These are phyloP conservation scores for Geotrichum aggregatum DNA, from an alignment of 1,139 yeast genomes.

Conservation along the genomic window DNA sequence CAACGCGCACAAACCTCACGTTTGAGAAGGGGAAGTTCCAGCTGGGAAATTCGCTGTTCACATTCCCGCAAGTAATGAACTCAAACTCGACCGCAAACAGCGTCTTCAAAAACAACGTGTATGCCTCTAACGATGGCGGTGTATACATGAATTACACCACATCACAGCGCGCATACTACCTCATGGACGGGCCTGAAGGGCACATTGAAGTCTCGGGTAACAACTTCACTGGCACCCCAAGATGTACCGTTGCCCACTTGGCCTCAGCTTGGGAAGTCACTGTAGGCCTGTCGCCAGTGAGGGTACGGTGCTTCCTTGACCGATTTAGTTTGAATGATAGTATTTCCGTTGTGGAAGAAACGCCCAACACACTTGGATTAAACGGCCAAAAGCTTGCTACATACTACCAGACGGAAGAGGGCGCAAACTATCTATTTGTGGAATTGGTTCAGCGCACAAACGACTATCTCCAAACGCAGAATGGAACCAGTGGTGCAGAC, in stretches of 20 bases:
- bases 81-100: neutral
- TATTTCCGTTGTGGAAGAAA: neutral
- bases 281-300: neutral
- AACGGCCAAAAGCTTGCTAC: neutral
- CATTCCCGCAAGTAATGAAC: neutral
- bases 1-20: neutral
- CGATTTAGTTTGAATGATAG: too few species aligned
- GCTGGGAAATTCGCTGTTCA: neutral
- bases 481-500: neutral
- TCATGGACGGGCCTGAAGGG: neutral
- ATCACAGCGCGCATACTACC: neutral
- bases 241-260: neutral
- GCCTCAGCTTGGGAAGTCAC: neutral
- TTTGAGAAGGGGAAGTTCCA: neutral
- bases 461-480: neutral
- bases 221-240: neutral
- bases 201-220: neutral
- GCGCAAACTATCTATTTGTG: constrained; percentile 9
- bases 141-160: neutral
- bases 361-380: neutral
- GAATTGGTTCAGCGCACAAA: neutral
- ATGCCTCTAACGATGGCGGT: neutral
- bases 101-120: neutral
- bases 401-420: constrained; percentile 2
- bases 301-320: neutral